Evolutionary conservation across 495 filamentous ascomycete species (phyloP), one percentile per base, ranked within the genome.

Genomic region (Tuber umbilicatum): DNA sequence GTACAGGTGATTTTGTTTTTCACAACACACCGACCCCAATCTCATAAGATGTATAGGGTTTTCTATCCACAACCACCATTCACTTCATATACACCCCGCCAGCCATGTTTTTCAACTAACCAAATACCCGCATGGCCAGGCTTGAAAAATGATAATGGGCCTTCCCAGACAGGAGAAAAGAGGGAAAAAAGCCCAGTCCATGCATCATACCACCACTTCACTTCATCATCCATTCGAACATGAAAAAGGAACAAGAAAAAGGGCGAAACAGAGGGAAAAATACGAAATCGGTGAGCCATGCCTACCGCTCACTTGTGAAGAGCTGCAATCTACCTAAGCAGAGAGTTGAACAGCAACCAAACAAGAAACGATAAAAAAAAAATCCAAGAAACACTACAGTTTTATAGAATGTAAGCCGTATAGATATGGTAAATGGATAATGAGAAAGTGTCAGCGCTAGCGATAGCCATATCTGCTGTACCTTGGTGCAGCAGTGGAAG

Each of bases 401-500:
- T 64, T 64, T 31, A 64, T 64, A 64, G 55, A 64, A 64, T 64
- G 55, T 64, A 64, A 64, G 55, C 27, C 55, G 55, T 64, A 64
- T 64, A 64, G 55, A 64, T 64, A 64, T 64, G 55, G 55, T 64
- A 64, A 64, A 64, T 64, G 55, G 55, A 64, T 64, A 64, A 64
- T 35, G 27, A 64, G 27, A 64, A 64, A 35, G 55, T 35, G 27
- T 64, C 69, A 67, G 37, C 17, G 70, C 64, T 81, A 81, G 69
- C 80, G 80, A 73, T 81, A 81, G 47, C 80, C 80, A 60, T 81
- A 81, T 74, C 80, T 76, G 35, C 72, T 79, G 69, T 79, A 81
- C 69, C 80, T 80, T 70, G 80, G 72, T 38, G 77, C 72, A 42
- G 80, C 75, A 27, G 76, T 67, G 55, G 80, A 80, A 45, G 81